Conservation (phyloP, 73 alveolate species). For the Blepharisma stoltei region DNA sequence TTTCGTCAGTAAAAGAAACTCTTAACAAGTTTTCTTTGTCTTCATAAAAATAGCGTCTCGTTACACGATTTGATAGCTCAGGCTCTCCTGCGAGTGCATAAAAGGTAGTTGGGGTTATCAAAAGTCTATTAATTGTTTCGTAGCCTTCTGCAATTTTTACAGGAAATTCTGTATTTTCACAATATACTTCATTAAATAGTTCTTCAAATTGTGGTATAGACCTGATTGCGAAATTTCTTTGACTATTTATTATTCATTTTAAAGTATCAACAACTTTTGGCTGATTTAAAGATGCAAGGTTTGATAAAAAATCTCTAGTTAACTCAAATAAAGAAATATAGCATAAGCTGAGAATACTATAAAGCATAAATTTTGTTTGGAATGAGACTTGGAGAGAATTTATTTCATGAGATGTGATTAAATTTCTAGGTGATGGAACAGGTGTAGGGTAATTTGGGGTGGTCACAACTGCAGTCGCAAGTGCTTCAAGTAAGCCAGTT, state of each 20-base stretch:
- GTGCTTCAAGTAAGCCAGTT: neutral
- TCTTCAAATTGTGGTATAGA: neutral
- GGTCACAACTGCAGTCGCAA: neutral
- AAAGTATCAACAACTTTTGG: neutral
- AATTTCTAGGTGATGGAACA: neutral
- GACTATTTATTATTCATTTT: neutral
- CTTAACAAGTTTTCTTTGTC: conserved; percentile 63
- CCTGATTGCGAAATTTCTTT: neutral
- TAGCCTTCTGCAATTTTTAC: neutral
- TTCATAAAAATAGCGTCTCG: conserved; percentile 52
- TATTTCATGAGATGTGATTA: neutral
- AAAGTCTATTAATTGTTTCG: neutral
- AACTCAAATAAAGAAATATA: neutral
- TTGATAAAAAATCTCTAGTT: neutral
- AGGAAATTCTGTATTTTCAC: neutral
- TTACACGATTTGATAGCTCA: conserved; percentile 58
- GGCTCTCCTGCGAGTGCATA: conserved; percentile 27
- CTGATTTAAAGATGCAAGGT: neutral
- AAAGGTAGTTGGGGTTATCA: conserved; percentile 15
- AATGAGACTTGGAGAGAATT: neutral
- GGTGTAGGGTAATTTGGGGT: neutral
- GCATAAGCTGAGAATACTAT: neutral
- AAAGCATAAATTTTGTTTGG: neutral
- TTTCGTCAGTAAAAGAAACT: conserved; percentile 72
- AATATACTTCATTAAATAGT: neutral